Evolutionary conservation across 2,329 filamentous ascomycete species (phyloP).

Genomic region (Sarocladiaceae sp.): DNA sequence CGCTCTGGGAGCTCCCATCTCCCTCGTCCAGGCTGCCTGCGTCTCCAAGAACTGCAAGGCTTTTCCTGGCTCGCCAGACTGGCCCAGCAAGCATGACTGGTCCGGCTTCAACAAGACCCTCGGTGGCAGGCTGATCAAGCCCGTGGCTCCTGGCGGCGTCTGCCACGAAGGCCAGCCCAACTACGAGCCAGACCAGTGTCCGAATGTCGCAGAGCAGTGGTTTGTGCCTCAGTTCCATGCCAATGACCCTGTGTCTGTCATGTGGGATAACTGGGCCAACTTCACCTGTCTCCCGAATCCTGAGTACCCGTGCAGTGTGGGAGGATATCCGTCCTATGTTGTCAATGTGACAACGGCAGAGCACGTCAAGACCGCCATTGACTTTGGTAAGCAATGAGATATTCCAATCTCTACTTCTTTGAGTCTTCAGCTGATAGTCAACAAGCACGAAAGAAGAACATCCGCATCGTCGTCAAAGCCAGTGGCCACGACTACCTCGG

Average conservation of each 20-base stretch:
- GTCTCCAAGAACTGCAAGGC: slow-evolving; percentile 34
- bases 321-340: slow-evolving; percentile 29
- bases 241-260: slow-evolving; percentile 24
- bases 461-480: slow-evolving; percentile 35
- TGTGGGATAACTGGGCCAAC: slow-evolving; percentile 39
- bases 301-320: slow-evolving; percentile 24
- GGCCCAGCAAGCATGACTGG: slow-evolving; percentile 43
- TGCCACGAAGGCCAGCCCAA: slow-evolving; percentile 22
- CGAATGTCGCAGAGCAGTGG: slow-evolving; percentile 17
- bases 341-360: slow-evolving; percentile 27
- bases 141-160: slow-evolving; percentile 28
- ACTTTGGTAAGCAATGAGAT: slow-evolving; percentile 34
- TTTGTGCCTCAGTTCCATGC: slow-evolving; percentile 21
- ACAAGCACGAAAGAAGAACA: slow-evolving; percentile 32
- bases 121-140: slow-evolving; percentile 28
- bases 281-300: slow-evolving; percentile 42
- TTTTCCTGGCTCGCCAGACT: slow-evolving; percentile 36
- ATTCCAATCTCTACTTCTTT: not conserved
- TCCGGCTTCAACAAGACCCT: slow-evolving; percentile 36
- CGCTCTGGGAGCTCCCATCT: not conserved
- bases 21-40: not conserved
- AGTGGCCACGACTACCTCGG: slow-evolving; percentile 39
- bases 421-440: not conserved
- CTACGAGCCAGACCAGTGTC: slow-evolving; percentile 24
- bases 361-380: slow-evolving; percentile 27